Conservation (phyloP, 2,329 filamentous ascomycete genomes). For the Claviceps monticola region DNA sequence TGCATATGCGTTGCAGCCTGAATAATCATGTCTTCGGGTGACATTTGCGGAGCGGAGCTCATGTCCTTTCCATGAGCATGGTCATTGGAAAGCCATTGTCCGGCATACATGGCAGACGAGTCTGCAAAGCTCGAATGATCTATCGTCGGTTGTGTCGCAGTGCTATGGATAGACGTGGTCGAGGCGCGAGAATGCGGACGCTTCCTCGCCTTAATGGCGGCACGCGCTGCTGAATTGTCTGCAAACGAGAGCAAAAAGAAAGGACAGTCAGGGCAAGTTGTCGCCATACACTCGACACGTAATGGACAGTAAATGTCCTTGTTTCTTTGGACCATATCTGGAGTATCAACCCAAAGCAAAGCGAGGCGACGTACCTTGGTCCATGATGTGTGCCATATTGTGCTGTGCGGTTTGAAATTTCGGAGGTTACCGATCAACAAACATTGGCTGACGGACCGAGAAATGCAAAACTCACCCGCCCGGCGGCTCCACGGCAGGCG, state of each 20-base stretch:
- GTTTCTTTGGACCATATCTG: constrained; percentile 3
- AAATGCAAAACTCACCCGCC: constrained; percentile 7
- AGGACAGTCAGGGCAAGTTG: constrained; percentile 4
- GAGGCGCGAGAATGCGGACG: constrained; percentile 41
- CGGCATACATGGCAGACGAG: constrained; percentile 28
- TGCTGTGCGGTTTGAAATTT: constrained; percentile 15
- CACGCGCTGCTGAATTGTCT: constrained; percentile 19
- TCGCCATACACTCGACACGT: neutral
- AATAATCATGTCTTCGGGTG: constrained; percentile 45
- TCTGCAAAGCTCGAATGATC: constrained; percentile 33
- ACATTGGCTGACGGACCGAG: constrained; percentile 19
- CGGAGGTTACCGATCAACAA: constrained; percentile 22
- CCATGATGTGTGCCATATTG: constrained; percentile 14
- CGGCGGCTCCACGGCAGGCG: constrained; percentile 4
- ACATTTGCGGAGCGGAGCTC: constrained; percentile 30
- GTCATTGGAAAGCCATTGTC: constrained; percentile 36
- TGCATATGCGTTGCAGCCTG: constrained; percentile 44
- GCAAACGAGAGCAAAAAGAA: constrained; percentile 3
- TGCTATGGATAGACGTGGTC: constrained; percentile 42
- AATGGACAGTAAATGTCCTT: constrained; percentile 2
- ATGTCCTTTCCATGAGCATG: constrained; percentile 31
- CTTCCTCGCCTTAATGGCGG: constrained; percentile 29
- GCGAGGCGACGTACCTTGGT: constrained; percentile 20
- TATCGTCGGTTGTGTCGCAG: constrained; percentile 35
- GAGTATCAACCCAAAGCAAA: constrained; percentile 5